Conservation (phyloP, 1,139 yeast genomes). For the Schwanniomyces etchellsii region DNA sequence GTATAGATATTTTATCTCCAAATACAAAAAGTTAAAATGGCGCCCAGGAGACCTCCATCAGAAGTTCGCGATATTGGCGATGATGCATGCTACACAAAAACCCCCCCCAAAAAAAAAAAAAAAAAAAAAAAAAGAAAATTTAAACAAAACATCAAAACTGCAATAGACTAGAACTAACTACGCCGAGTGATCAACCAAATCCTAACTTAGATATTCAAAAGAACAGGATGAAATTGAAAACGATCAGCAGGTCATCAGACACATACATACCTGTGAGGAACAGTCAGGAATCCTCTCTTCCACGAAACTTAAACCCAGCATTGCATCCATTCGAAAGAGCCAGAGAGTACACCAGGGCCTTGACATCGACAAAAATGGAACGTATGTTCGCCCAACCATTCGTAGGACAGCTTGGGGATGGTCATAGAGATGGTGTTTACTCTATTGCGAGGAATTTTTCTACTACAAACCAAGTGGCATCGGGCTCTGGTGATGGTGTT, state of each 20-base stretch:
- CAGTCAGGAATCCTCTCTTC: slow-evolving; percentile 80
- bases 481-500: slow-evolving; percentile 94
- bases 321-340: slow-evolving; percentile 97
- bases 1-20: too few relatives aligned
- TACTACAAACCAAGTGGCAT: slow-evolving; percentile 69
- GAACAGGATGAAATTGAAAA: slow-evolving; percentile 69
- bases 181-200: too few relatives aligned
- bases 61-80: too few relatives aligned
- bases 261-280: slow-evolving; percentile 87
- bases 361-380: slow-evolving; percentile 92
- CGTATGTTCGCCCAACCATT: slow-evolving; percentile 98
- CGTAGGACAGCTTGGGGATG: slow-evolving; percentile 89
- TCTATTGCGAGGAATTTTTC: slow-evolving; percentile 74
- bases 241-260: slow-evolving; percentile 86
- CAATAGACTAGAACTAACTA: too few relatives aligned
- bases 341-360: slow-evolving; percentile 89
- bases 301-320: slow-evolving; percentile 90
- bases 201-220: too few relatives aligned
- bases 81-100: too few relatives aligned
- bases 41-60: too few relatives aligned
- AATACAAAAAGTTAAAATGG: too few relatives aligned
- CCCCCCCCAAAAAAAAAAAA: too few relatives aligned
- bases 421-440: slow-evolving; percentile 96
- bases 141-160: too few relatives aligned
- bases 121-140: too few relatives aligned